Conservation (phyloP, 441 rosid species). For the Pelargonium myrrhifolium region DNA sequence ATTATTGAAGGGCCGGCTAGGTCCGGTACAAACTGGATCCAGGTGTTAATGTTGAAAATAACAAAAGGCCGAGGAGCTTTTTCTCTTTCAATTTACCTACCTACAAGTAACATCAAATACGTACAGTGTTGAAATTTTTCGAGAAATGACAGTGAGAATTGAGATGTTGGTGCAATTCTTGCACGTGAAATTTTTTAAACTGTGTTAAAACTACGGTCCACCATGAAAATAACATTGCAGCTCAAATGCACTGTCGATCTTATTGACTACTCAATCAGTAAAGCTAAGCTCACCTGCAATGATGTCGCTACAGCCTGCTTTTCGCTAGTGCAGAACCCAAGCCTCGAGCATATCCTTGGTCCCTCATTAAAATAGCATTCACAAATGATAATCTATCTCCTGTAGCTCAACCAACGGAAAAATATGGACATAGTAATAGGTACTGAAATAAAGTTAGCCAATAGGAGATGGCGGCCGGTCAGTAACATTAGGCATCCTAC, state of each 20-base stretch:
- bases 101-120: conserved; percentile 12
- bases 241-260: too few relatives aligned
- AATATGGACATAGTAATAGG: not conserved
- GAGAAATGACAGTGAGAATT: too few relatives aligned
- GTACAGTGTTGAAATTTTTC: not conserved
- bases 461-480: not conserved
- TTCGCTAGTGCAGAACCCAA: not conserved
- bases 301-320: not conserved
- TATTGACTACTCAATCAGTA: too few relatives aligned
- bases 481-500: not conserved
- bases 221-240: too few relatives aligned
- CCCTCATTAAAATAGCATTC: not conserved
- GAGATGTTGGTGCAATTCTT: too few relatives aligned
- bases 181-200: too few relatives aligned
- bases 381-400: not conserved
- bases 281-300: not conserved
- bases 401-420: too few relatives aligned
- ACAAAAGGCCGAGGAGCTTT: not conserved
- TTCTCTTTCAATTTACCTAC: not conserved
- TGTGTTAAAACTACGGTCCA: too few relatives aligned
- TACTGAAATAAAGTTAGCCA: not conserved
- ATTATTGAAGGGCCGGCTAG: conserved; percentile 12
- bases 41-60: conserved; percentile 17
- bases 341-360: not conserved
- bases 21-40: conserved; percentile 9